Conservation (phyloP, 495 filamentous ascomycete genomes). For the Hypoxylon lienhwacheense region DNA sequence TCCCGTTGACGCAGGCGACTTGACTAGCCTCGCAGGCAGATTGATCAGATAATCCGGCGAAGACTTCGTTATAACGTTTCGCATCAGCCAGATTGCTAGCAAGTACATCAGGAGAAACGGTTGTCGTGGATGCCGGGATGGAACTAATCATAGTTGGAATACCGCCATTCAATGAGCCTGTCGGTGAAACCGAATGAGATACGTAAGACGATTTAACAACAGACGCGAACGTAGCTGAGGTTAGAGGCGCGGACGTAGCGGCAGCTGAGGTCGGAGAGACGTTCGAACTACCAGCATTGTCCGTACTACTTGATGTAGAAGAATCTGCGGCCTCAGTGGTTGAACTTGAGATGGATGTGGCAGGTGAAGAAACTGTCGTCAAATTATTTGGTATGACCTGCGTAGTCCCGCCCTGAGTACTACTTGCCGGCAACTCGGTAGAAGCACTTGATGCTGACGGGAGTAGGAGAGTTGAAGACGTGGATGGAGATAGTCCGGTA, state of each 20-base stretch:
- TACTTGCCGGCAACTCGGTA: slow-evolving; percentile 1
- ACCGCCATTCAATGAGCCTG: slow-evolving; percentile 37
- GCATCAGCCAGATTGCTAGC: slow-evolving; percentile 43
- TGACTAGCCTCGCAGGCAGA: slow-evolving; percentile 44
- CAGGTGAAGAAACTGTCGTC: background rate
- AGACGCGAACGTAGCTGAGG: slow-evolving; percentile 11
- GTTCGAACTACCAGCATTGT: background rate
- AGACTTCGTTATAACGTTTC: slow-evolving; percentile 43
- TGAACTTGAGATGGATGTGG: background rate
- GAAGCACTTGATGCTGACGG: slow-evolving; percentile 2
- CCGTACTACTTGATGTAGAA: slow-evolving; percentile 2
- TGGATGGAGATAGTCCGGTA: background rate
- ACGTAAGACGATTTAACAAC: slow-evolving; percentile 25
- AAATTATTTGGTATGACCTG: slow-evolving; percentile 4
- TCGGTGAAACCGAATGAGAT: slow-evolving; percentile 29
- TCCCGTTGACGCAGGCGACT: slow-evolving; percentile 47
- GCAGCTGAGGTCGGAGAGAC: slow-evolving; percentile 2
- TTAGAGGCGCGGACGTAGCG: background rate
- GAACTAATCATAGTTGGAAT: slow-evolving; percentile 45
- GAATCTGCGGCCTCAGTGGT: background rate
- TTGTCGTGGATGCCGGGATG: slow-evolving; percentile 38
- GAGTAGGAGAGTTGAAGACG: slow-evolving; percentile 19
- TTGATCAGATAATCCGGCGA: slow-evolving; percentile 41
- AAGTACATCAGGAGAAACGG: slow-evolving; percentile 41
- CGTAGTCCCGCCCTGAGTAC: background rate